Percentiles rank a stretch among this genome's conserved stretches.
phyloP scores from a whole-genome alignment of 192 early-diverging fungal genomes.

The Gryganskiella cystojenkinii region DNA sequence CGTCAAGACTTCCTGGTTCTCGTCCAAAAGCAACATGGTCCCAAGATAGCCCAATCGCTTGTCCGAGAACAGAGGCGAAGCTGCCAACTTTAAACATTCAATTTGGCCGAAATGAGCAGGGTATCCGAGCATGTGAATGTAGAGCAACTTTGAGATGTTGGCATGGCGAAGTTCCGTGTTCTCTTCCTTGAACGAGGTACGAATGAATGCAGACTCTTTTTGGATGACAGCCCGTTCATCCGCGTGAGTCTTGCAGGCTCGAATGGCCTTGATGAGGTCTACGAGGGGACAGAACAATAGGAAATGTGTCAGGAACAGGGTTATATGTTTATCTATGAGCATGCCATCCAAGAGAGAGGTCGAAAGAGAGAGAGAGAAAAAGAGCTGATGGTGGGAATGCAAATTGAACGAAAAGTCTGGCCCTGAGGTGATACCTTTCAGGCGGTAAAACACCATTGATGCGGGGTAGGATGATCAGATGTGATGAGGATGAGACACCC shows the following conservation, averaged over 20 bases:
- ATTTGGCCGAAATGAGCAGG: constrained; percentile 99
- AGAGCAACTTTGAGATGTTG: constrained; percentile 97
- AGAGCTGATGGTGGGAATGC: too few species aligned
- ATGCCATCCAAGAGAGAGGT: too few species aligned
- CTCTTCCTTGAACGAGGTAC: constrained; percentile 97
- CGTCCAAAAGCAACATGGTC: constrained; percentile 97
- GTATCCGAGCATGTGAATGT: constrained; percentile 98
- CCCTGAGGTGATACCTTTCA: constrained; percentile 28
- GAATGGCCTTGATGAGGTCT: constrained; percentile 98
- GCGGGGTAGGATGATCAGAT: not conserved
- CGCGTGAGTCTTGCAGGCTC: constrained; percentile 97
- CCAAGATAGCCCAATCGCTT: constrained; percentile 99
- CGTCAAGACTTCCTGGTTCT: constrained; percentile 97
- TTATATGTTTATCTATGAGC: too few species aligned
- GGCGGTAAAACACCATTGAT: constrained; percentile 49
- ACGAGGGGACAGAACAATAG: not conserved
- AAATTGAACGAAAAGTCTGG: too few species aligned
- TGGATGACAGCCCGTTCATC: constrained; percentile 98
- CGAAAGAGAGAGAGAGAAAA: too few species aligned
- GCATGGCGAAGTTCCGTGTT: constrained; percentile 89
- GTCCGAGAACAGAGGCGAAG: constrained; percentile 92
- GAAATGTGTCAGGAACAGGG: not conserved
- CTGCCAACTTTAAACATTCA: constrained; percentile 98
- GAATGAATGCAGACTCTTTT: constrained; percentile 94
- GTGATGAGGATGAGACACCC: not conserved